A percentile compares a stretch with the other conserved stretches of the same genome.
phyloP scores from a whole-genome alignment of 306 rosid genomes.

The Potentilla sterilis region DNA sequence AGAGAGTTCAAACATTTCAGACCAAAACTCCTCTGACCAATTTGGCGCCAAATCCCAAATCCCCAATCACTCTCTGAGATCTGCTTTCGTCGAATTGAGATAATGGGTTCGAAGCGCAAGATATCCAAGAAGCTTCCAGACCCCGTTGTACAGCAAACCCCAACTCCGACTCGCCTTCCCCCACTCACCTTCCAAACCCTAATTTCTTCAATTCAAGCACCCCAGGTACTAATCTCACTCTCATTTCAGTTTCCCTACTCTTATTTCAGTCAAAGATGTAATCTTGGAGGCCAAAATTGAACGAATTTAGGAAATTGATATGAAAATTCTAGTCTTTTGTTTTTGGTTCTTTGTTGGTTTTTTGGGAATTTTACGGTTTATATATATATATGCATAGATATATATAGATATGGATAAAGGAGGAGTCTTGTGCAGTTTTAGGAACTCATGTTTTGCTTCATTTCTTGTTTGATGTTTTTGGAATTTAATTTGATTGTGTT shows the following conservation, averaged over 20 bases:
- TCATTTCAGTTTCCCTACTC: background rate
- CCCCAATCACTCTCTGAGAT: background rate
- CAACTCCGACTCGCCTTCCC: background rate
- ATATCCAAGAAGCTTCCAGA: background rate
- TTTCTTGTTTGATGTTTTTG: background rate
- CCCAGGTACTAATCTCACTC: slow-evolving; percentile 19
- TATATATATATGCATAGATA: background rate
- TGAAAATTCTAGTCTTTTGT: background rate
- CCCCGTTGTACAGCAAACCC: background rate
- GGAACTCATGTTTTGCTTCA: background rate
- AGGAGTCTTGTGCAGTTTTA: background rate
- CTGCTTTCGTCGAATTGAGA: background rate
- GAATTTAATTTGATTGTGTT: background rate
- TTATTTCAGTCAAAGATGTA: no score
- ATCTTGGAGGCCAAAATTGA: background rate
- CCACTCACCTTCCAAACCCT: slow-evolving; percentile 27
- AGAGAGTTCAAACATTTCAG: no score
- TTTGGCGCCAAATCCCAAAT: slow-evolving; percentile 3
- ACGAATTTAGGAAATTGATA: background rate
- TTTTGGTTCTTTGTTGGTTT: background rate
- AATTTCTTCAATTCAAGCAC: slow-evolving; percentile 26
- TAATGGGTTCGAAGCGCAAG: slow-evolving; percentile 15
- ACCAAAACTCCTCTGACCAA: background rate
- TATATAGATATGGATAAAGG: background rate
- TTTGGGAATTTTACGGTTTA: background rate